These are phyloP conservation scores for Solidago caesia DNA, from an alignment of 129 eudicot species.

Conservation along the genomic window DNA sequence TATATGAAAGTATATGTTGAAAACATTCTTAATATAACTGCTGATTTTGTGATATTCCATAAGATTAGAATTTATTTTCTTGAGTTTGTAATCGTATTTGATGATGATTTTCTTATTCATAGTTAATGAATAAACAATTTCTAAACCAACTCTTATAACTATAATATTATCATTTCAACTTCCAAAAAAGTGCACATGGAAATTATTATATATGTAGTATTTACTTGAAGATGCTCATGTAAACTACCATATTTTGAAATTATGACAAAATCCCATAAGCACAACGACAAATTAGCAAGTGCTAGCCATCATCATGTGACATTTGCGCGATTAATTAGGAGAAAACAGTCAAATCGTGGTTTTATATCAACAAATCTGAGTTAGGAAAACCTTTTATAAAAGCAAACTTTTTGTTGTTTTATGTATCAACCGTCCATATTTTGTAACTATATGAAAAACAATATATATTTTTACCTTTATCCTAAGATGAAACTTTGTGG, in stretches of 20 bases:
- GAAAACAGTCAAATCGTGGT: background rate
- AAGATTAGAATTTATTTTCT: background rate
- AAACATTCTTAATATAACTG: background rate
- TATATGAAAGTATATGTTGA: background rate
- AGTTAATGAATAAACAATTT: background rate
- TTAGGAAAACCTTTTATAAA: background rate
- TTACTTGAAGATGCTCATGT: conserved; percentile 9
- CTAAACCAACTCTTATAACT: background rate
- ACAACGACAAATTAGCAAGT: conserved; percentile 27
- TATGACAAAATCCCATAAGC: conserved; percentile 32
- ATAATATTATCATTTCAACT: background rate
- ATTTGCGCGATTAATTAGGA: conserved; percentile 4
- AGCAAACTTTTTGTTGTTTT: conserved; percentile 1
- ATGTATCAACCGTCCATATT: conserved; percentile 20
- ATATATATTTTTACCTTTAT: conserved; percentile 11
- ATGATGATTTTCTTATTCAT: background rate
- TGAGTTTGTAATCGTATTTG: background rate
- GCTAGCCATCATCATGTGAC: conserved; percentile 27
- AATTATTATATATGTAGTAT: background rate
- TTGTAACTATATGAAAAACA: conserved; percentile 14
- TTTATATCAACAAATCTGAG: conserved; percentile 13
- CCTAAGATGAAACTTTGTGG: conserved; percentile 16
- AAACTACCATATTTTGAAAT: background rate
- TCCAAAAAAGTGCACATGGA: conserved; percentile 12
- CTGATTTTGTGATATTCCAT: background rate